Conservation (phyloP, 208 protist species). For the Polymyxa betae region DNA sequence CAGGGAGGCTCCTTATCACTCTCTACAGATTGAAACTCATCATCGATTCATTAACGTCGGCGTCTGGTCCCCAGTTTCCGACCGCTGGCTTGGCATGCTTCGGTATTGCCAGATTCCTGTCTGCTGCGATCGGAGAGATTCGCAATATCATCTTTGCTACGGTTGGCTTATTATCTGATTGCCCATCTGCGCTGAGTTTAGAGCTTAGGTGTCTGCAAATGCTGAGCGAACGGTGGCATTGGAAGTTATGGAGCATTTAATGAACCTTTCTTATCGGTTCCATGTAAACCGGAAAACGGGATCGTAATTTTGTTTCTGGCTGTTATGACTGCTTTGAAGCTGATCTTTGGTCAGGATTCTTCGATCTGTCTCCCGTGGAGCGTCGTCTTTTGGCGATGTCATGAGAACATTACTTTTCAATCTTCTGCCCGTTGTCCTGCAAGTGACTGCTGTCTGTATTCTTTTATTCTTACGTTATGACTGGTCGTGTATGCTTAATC, state of each 20-base stretch:
- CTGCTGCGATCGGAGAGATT: not conserved
- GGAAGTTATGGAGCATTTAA: not conserved
- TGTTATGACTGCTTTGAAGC: not conserved
- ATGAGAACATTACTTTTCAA: constrained; percentile 24
- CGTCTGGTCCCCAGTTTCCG: constrained; percentile 6
- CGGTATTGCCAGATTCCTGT: constrained; percentile 2
- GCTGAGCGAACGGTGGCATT: not conserved
- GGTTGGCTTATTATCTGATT: not conserved
- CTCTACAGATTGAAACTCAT: not conserved
- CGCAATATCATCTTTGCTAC: constrained; percentile 37
- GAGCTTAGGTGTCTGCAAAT: constrained; percentile 16
- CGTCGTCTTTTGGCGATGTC: constrained; percentile 31
- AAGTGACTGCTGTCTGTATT: not conserved
- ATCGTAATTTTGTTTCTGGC: constrained; percentile 3
- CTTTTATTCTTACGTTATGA: constrained; percentile 16
- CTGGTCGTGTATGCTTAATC: constrained; percentile 14
- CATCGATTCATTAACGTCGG: not conserved
- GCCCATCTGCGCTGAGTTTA: not conserved
- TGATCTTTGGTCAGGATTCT: constrained; percentile 14
- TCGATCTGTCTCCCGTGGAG: constrained; percentile 12
- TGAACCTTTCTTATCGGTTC: constrained; percentile 33
- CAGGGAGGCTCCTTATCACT: not conserved
- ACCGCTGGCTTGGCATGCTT: not conserved
- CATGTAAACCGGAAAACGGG: constrained; percentile 29
- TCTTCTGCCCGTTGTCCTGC: not conserved